These are phyloP conservation scores for Novymonas esmeraldas DNA, from an alignment of 208 protist species.

Conservation along the genomic window DNA sequence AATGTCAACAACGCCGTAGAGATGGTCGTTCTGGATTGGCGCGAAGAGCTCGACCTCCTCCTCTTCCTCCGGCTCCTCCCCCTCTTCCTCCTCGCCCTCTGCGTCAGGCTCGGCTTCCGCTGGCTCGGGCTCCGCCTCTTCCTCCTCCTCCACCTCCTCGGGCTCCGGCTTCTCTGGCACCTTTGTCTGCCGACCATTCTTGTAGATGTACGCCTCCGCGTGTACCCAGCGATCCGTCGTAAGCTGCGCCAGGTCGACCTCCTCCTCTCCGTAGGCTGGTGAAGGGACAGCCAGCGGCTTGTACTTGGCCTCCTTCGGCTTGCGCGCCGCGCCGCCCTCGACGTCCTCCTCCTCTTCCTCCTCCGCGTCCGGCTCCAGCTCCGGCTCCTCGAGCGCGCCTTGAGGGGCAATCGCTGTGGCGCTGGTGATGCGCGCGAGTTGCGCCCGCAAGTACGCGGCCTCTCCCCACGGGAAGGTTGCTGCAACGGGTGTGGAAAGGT, in stretches of 20 bases:
- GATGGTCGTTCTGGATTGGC: constrained; percentile 75
- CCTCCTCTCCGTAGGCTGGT: constrained; percentile 74
- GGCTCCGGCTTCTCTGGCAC: constrained; percentile 83
- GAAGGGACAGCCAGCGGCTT: constrained; percentile 61
- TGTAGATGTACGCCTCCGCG: constrained; percentile 76
- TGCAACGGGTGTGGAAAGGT: constrained; percentile 81
- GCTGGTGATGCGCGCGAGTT: constrained; percentile 93
- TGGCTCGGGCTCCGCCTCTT: constrained; percentile 58
- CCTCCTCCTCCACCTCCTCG: constrained; percentile 79
- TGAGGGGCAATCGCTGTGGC: constrained; percentile 87
- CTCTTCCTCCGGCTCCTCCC: constrained; percentile 70
- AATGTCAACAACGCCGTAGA: constrained; percentile 86
- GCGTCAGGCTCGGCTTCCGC: constrained; percentile 65
- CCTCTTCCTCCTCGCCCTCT: constrained; percentile 62
- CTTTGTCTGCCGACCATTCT: constrained; percentile 90
- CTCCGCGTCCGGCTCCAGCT: constrained; percentile 81
- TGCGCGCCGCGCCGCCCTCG: constrained; percentile 35
- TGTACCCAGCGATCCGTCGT: constrained; percentile 92
- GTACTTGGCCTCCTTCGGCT: constrained; percentile 89
- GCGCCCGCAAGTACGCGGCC: constrained; percentile 91
- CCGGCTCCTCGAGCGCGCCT: constrained; percentile 85
- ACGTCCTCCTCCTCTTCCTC: constrained; percentile 89
- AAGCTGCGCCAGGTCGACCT: constrained; percentile 78
- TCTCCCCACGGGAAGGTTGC: constrained; percentile 93
- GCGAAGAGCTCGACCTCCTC: constrained; percentile 88